Conservation (phyloP, 345 rosid genomes). For the Euphorbia tirucalli region DNA sequence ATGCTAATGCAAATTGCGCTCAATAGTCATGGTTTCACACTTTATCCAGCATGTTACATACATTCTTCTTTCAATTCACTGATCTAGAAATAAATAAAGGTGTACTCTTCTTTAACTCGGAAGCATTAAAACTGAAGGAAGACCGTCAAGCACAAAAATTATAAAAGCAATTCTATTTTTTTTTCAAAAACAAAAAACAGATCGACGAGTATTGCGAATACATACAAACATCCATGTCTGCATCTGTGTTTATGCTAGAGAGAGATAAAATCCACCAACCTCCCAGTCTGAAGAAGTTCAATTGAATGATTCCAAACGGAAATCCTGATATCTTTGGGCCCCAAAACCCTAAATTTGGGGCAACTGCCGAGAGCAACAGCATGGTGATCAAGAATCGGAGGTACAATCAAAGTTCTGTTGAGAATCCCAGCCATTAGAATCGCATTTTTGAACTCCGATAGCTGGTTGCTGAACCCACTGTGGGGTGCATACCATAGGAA, state of each 20-base stretch:
- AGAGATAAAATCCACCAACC: constrained; percentile 38
- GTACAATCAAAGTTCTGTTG: constrained; percentile 77
- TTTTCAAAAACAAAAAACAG: neutral
- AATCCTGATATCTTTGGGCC: constrained; percentile 49
- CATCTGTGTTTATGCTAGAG: neutral
- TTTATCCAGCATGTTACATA: neutral
- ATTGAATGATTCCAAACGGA: constrained; percentile 70
- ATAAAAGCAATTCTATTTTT: neutral
- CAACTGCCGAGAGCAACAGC: constrained; percentile 94
- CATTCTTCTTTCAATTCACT: no score
- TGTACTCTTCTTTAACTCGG: neutral
- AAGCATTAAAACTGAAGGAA: neutral
- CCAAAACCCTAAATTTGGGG: constrained; percentile 83
- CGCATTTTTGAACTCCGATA: constrained; percentile 84
- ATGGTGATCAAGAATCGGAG: constrained; percentile 90
- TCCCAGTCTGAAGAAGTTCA: constrained; percentile 55
- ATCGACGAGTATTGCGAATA: neutral
- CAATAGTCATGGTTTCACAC: neutral
- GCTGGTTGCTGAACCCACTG: constrained; percentile 97
- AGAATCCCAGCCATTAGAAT: constrained; percentile 63
- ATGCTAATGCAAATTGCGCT: neutral
- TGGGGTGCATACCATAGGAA: constrained; percentile 84
- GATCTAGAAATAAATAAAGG: no score
- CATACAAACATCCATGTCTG: neutral
- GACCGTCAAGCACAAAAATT: neutral